phyloP scores from a whole-genome alignment of 2,329 filamentous ascomycete species.

The Fusarium illudens region DNA sequence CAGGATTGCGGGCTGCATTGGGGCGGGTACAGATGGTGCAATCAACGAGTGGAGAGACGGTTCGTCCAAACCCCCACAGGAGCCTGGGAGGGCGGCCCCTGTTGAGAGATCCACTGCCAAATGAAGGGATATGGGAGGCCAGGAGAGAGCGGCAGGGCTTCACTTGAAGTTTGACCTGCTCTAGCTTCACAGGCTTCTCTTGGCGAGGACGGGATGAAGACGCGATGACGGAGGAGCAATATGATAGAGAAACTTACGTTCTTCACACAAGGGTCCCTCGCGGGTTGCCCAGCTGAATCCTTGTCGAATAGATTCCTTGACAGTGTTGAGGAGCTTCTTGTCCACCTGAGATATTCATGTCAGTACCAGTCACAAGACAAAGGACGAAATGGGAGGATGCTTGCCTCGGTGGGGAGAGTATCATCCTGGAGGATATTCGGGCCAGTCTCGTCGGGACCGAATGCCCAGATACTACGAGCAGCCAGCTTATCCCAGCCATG shows the following conservation, averaged over 20 bases:
- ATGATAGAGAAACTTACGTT: constrained; percentile 70
- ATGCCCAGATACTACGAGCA: constrained; percentile 96
- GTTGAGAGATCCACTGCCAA: constrained; percentile 28
- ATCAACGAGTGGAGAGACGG: constrained; percentile 25
- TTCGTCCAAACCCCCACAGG: constrained; percentile 32
- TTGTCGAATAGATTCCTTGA: constrained; percentile 92
- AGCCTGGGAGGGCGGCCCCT: constrained; percentile 16
- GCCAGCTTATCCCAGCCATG: constrained; percentile 97
- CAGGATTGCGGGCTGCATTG: constrained; percentile 30
- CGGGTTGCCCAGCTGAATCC: constrained; percentile 96
- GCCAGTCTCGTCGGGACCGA: constrained; percentile 92
- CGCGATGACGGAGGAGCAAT: constrained; percentile 9
- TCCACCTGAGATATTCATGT: constrained; percentile 68
- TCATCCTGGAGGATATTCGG: constrained; percentile 98
- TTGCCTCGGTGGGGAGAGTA: constrained; percentile 85
- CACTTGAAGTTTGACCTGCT: constrained; percentile 27
- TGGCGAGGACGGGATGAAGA: not conserved
- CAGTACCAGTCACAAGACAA: constrained; percentile 4
- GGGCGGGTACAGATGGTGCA: constrained; percentile 27
- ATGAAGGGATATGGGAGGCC: constrained; percentile 4
- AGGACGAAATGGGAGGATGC: constrained; percentile 36
- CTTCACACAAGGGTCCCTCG: constrained; percentile 96
- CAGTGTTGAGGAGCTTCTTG: constrained; percentile 85
- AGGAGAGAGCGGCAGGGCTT: constrained; percentile 17
- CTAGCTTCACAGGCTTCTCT: constrained; percentile 9